phyloP scores from a whole-genome alignment of 139 green algal genomes.

The Gonium pectorale region DNA sequence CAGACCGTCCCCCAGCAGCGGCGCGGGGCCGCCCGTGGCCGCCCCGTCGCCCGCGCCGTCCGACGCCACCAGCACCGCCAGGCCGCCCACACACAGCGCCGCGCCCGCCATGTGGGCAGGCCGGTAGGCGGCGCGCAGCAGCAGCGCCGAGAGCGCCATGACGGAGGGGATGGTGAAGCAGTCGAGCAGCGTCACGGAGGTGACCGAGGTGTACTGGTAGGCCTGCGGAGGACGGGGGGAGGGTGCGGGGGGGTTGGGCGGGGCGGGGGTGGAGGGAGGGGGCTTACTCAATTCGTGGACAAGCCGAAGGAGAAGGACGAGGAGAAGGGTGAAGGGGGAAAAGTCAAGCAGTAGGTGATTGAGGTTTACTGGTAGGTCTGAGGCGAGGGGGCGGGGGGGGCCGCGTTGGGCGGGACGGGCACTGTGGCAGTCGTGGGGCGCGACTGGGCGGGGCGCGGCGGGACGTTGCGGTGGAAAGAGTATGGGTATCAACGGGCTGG shows the following conservation, averaged over 20 bases:
- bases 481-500: too few relatives aligned
- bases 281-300: too few relatives aligned
- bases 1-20: constrained; percentile 76
- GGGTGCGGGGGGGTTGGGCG: background rate
- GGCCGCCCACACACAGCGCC: constrained; percentile 73
- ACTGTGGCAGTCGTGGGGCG: too few relatives aligned
- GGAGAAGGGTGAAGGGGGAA: background rate
- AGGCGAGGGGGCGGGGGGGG: too few relatives aligned
- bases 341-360: background rate
- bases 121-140: constrained; percentile 64
- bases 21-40: constrained; percentile 43
- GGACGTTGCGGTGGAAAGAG: too few relatives aligned
- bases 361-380: too few relatives aligned
- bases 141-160: constrained; percentile 61
- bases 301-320: too few relatives aligned
- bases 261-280: background rate
- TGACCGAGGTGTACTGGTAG: constrained; percentile 88
- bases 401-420: too few relatives aligned
- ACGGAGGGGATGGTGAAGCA: constrained; percentile 82
- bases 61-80: constrained; percentile 72
- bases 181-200: constrained; percentile 85
- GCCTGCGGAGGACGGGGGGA: constrained; percentile 35
- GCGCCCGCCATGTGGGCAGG: constrained; percentile 66
- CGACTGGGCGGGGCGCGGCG: too few relatives aligned
- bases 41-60: constrained; percentile 54